Percentiles rank a stretch among this genome's conserved stretches.
These are phyloP conservation scores for Rhizoclosmatium sp. DNA, from an alignment of 192 early-diverging fungal genomes.

Conservation along the genomic window DNA sequence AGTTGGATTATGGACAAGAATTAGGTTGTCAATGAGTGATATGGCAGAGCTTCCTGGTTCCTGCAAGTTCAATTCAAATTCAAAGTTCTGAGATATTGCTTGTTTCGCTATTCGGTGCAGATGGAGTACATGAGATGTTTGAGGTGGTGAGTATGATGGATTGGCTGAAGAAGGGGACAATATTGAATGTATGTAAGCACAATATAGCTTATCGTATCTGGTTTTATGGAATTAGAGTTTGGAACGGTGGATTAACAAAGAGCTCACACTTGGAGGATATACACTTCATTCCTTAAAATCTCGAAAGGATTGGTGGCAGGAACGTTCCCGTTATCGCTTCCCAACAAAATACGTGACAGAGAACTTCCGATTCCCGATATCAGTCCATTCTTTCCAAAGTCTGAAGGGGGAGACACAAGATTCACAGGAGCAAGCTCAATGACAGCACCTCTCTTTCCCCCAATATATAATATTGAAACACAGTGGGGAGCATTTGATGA, in stretches of 20 bases:
- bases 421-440: background rate
- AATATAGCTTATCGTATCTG: constrained; percentile 35
- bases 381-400: too few species aligned
- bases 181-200: constrained; percentile 3
- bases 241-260: background rate
- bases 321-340: background rate
- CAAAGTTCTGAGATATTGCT: background rate
- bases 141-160: too few species aligned
- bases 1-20: constrained; percentile 19
- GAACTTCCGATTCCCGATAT: background rate
- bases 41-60: background rate
- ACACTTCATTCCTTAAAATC: constrained; percentile 2
- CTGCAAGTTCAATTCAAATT: constrained; percentile 23
- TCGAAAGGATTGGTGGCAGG: background rate
- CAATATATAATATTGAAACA: constrained; percentile 10
- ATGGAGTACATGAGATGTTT: background rate
- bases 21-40: constrained; percentile 32
- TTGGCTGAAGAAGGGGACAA: background rate
- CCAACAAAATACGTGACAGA: background rate
- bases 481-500: background rate
- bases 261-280: constrained; percentile 28
- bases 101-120: constrained; percentile 30
- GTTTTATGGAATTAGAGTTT: background rate
- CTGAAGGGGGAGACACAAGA: too few species aligned
- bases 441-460: background rate